These are phyloP conservation scores for Lolium multiflorum DNA, from an alignment of 176 grass and related monocot genomes.

Conservation along the genomic window DNA sequence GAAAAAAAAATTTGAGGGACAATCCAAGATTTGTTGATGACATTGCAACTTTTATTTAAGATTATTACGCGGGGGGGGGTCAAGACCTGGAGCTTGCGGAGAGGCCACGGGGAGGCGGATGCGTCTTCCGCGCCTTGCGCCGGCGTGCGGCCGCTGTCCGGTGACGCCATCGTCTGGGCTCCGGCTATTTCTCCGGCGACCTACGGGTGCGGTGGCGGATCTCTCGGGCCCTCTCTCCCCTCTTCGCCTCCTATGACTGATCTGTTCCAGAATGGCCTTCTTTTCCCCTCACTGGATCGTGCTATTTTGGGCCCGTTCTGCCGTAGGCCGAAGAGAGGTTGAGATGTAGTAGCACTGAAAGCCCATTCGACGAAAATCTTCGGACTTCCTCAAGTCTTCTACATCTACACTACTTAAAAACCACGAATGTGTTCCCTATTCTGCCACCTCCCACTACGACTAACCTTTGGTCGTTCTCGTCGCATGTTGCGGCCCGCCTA, in stretches of 20 bases:
- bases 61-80: not conserved
- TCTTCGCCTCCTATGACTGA: not conserved
- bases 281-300: not conserved
- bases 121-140: constrained; percentile 46
- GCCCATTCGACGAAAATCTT: too few relatives aligned
- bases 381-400: too few relatives aligned
- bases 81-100: constrained; percentile 71
- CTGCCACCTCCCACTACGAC: too few relatives aligned
- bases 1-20: too few relatives aligned
- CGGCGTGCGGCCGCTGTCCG: constrained; percentile 44
- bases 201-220: constrained; percentile 24
- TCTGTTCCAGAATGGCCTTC: not conserved
- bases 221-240: constrained; percentile 9
- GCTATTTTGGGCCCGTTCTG: not conserved
- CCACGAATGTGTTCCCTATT: too few relatives aligned
- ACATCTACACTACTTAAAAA: too few relatives aligned
- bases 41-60: constrained; percentile 7
- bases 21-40: not conserved
- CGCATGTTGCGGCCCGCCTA: too few relatives aligned
- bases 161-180: constrained; percentile 46
- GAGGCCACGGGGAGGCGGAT: constrained; percentile 57
- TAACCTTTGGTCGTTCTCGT: too few relatives aligned
- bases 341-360: not conserved
- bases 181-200: constrained; percentile 42
- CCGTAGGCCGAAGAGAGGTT: not conserved